These are phyloP conservation scores for Salix exigua DNA, from an alignment of 345 rosid species.

Conservation along the genomic window DNA sequence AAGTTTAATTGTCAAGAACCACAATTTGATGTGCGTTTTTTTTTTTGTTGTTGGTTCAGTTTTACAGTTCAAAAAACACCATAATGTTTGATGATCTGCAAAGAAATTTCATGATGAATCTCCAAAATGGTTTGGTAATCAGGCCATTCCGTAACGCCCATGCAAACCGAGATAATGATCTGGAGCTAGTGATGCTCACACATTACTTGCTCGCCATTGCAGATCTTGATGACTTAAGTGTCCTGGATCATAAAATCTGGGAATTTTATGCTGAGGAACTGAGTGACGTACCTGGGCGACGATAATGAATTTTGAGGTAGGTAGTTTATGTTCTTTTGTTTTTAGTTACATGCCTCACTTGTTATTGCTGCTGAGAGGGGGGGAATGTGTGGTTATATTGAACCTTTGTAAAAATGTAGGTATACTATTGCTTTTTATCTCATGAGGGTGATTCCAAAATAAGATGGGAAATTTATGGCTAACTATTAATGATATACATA, in stretches of 20 bases:
- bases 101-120: conserved; percentile 93
- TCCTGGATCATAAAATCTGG: conserved; percentile 74
- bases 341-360: not conserved
- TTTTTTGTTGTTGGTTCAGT: conserved; percentile 38
- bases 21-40: not conserved
- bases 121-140: conserved; percentile 79
- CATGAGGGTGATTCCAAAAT: not conserved
- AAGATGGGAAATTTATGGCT: not conserved
- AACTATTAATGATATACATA: not conserved
- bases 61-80: conserved; percentile 72
- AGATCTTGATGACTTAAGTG: conserved; percentile 67
- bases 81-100: conserved; percentile 93
- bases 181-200: conserved; percentile 81
- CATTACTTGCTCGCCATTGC: conserved; percentile 84
- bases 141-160: conserved; percentile 87
- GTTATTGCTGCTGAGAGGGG: not conserved
- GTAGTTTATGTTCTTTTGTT: not conserved
- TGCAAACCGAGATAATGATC: conserved; percentile 75
- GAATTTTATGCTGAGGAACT: conserved; percentile 55
- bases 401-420: not conserved
- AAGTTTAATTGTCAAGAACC: not conserved
- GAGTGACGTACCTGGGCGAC: conserved; percentile 32
- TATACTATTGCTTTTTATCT: not conserved
- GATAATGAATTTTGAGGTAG: conserved; percentile 25
- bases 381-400: not conserved